Base-by-base conservation (phyloP, 306 rosid genomes). In the Crataegus laevigata region DNA sequence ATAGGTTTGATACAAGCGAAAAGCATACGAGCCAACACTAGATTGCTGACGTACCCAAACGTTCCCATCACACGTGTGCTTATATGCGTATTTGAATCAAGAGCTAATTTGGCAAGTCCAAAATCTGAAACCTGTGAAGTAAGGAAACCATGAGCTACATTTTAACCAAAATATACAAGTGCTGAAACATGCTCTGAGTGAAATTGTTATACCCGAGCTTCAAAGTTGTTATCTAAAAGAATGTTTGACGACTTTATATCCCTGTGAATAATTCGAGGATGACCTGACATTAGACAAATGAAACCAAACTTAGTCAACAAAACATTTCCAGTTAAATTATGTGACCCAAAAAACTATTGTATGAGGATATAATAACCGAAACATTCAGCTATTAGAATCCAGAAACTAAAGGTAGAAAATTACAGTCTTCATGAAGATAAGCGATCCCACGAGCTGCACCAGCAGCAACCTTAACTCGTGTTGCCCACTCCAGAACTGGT, bases 341-440 rank as follows among this genome's bases (percentile, higher is more conserved):
- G 65, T 34, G 38, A 34, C n/a, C 62, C 32, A 19, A 38, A 34
- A 72, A 38, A 12, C 66, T 22, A 25, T 17, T 15, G 52, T 17
- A 25, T 7, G 17, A 17, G 63, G 32, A n/a, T 24, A 18, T 36
- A 19, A 24, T 55, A 24, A 65, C 47, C 12, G 22, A 30, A 63
- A 18, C 43, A 14, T 32, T 34, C 50, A 34, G 28, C 24, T 11
- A 55, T 51, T 18, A 34, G 11, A 5, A 51, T 32, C 28, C 43
- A 61, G 51, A 58, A 70, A 59, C 85, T 30, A n/a, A 68, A 86
- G 25, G 71, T 66, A 68, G 76, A 52, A 60, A 78, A 76, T 86
- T 90, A 94, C 98, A 94, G 80, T 91, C 98, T 84, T 94, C 98
- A 80, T 94, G 97, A 73, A 94, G 98, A 85, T 94, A 94, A 10